phyloP scores from a whole-genome alignment of 805 yeast species.

The Candida sonorensis region DNA sequence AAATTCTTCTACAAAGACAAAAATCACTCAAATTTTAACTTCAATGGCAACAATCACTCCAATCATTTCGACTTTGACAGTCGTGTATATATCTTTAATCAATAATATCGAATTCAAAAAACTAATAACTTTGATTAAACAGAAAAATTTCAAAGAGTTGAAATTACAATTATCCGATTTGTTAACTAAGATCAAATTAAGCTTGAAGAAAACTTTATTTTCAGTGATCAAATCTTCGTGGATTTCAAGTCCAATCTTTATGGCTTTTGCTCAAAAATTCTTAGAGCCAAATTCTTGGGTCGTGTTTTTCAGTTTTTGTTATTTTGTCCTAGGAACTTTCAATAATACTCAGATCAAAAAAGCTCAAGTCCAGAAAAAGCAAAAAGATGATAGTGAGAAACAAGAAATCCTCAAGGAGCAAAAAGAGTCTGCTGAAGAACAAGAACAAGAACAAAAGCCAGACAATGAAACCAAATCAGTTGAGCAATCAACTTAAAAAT shows the following conservation, averaged over 20 bases:
- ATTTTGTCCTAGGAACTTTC: constrained; percentile 53
- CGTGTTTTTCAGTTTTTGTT: constrained; percentile 51
- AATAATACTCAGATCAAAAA: constrained; percentile 50
- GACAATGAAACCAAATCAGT: no score
- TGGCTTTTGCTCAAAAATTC: constrained; percentile 50
- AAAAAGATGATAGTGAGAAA: constrained; percentile 1
- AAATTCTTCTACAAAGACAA: constrained; percentile 30
- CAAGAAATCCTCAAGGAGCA: constrained; percentile 4
- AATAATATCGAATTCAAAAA: constrained; percentile 23
- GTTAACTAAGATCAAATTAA: constrained; percentile 17
- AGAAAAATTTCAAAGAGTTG: constrained; percentile 7
- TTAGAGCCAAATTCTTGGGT: constrained; percentile 58
- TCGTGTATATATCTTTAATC: constrained; percentile 46
- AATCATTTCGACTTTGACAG: constrained; percentile 38
- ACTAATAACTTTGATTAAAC: constrained; percentile 3
- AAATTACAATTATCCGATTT: constrained; percentile 10
- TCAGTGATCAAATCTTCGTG: constrained; percentile 46
- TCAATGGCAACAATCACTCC: constrained; percentile 55
- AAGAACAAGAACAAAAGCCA: constrained; percentile 2
- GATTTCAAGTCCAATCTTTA: constrained; percentile 44
- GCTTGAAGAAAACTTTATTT: constrained; percentile 37
- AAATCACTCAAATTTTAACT: constrained; percentile 42
- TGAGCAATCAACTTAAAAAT: no score
- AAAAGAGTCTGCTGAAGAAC: constrained; percentile 2
- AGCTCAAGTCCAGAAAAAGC: constrained; percentile 11